Base-by-base conservation (phyloP, 2,329 filamentous ascomycete genomes). In the Pseudogymnoascus sp. region DNA sequence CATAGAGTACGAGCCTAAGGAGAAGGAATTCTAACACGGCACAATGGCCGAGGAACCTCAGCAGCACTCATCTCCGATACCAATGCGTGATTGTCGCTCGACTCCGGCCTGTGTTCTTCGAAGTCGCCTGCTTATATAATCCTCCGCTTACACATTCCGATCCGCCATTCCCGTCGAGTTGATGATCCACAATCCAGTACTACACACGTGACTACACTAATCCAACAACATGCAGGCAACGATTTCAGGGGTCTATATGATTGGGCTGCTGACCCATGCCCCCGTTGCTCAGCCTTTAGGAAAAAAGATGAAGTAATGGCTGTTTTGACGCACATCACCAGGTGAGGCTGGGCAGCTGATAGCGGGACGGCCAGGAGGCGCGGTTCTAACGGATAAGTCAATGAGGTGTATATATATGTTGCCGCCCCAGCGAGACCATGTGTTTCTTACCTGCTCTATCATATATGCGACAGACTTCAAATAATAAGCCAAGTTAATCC, bases 321-420 rank as follows among this genome's bases (percentile, higher is more conserved):
- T n/a, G 45, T 52, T 52, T 23, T 52, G 23, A 52, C 45, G 45
- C 45, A 52, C 8, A 55, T 55, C 49, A 55, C 16, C 49, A 33
- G 49, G 6, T 55, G 29, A 55, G 49, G 49, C 49, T 55, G 49
- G 49, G 49, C 49, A 55, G 26, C 49, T 55, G 49, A 55, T 55
- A 8, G 16, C 49, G 49, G 49, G 26, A 55, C 11, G 11, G n/a
- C 45, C n/a, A 55, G 49, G 45, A 31, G 26, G 45, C 45, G 45
- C 45, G 8, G 26, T 35, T 55, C 10, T 33, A 29, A 55, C 29
- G 49, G 49, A 35, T 6, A 33, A 19, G 49, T 29, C 49, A 21
- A 35, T 55, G 49, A 33, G 33, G 11, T 8, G 29, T 35, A 55
- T 55, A 55, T 55, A 55, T 55, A 21, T 35, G 49, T 55, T 33